phyloP scores from a whole-genome alignment of 768 basidiomycete species.

The Mycena rebaudengoi region DNA sequence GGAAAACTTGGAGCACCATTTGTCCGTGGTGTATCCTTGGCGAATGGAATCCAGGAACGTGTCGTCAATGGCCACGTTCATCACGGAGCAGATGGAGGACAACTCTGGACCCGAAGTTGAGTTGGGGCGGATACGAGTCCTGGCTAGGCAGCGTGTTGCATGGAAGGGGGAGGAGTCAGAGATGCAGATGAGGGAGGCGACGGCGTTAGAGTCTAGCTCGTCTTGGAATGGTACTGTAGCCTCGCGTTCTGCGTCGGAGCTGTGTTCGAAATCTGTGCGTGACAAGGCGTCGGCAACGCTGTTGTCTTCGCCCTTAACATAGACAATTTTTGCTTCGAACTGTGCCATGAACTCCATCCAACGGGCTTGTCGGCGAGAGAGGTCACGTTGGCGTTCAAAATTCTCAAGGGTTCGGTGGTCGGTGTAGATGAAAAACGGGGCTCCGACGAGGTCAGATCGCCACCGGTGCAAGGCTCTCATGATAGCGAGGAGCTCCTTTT shows the following conservation, averaged over 20 bases:
- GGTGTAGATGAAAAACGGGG: conserved; percentile 36
- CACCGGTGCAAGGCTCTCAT: conserved; percentile 39
- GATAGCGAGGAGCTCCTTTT: conserved; percentile 49
- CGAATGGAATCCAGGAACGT: neutral
- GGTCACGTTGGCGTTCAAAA: conserved; percentile 42
- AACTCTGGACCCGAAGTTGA: neutral
- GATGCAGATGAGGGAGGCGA: neutral
- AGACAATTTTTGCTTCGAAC: conserved; percentile 43
- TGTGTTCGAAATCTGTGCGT: conserved; percentile 7
- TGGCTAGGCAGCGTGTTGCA: neutral
- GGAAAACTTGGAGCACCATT: conserved; percentile 7
- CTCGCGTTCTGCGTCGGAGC: neutral
- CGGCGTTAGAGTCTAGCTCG: neutral
- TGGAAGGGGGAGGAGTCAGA: neutral
- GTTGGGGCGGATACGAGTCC: neutral
- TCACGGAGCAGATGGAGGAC: neutral
- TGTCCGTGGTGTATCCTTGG: conserved; percentile 8
- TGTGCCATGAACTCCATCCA: conserved; percentile 48
- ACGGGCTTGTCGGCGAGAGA: conserved; percentile 37
- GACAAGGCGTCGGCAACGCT: conserved; percentile 48
- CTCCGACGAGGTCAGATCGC: conserved; percentile 33
- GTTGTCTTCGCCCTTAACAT: conserved; percentile 45
- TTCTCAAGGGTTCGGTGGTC: conserved; percentile 48
- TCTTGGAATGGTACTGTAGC: neutral
- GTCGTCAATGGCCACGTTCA: neutral